These are phyloP conservation scores for Aspergillus bertholletiae DNA, from an alignment of 495 filamentous ascomycete genomes.

Conservation along the genomic window DNA sequence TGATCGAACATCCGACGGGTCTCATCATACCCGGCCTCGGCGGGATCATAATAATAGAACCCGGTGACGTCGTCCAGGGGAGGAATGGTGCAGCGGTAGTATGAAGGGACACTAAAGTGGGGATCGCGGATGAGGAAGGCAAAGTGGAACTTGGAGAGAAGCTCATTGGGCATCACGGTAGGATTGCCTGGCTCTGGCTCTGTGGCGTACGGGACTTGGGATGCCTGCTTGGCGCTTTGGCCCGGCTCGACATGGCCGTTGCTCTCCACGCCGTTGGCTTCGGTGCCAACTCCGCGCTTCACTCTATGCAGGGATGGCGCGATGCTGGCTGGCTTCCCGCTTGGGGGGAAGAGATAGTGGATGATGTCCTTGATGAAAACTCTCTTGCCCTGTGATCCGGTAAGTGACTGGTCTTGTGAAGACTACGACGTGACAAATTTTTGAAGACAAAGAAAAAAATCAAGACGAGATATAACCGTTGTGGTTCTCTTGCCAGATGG, in stretches of 20 bases:
- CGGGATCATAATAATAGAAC: constrained; percentile 79
- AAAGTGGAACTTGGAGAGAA: constrained; percentile 79
- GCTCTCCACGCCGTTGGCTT: constrained; percentile 15
- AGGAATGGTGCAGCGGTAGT: constrained; percentile 93
- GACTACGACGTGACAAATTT: not conserved
- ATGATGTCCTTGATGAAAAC: constrained; percentile 98
- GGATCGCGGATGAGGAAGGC: constrained; percentile 98
- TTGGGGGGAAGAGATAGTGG: constrained; percentile 80
- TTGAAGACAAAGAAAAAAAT: not conserved
- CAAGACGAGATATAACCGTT: not conserved
- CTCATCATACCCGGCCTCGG: constrained; percentile 87
- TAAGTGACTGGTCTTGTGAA: constrained; percentile 30
- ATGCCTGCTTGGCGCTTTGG: constrained; percentile 10
- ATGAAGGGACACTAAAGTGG: constrained; percentile 78
- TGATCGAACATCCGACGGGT: constrained; percentile 83
- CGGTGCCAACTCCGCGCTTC: constrained; percentile 61
- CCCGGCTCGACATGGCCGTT: constrained; percentile 25
- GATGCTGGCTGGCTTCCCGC: constrained; percentile 59
- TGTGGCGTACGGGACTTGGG: constrained; percentile 52
- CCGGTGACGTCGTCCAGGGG: constrained; percentile 77
- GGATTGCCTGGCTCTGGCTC: constrained; percentile 64
- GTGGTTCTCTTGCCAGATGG: not conserved
- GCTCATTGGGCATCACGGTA: constrained; percentile 69
- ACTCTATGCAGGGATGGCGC: constrained; percentile 67
- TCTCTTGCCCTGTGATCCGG: constrained; percentile 57